Base-by-base conservation (phyloP, 164 flowering plant genomes). In the Vitis amurensis region DNA sequence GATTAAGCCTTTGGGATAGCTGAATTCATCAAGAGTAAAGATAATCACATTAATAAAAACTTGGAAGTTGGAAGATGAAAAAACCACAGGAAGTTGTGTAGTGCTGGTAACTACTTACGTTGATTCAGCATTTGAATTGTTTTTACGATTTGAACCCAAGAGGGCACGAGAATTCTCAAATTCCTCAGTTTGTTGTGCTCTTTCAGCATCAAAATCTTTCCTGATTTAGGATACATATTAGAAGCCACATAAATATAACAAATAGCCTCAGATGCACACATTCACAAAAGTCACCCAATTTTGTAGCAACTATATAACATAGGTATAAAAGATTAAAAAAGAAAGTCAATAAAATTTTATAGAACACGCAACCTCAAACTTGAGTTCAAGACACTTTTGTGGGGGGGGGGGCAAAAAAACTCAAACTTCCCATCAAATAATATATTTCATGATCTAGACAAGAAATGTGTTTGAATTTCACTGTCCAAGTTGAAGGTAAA, bases 1-100 rank as follows among this genome's bases (percentile, higher is more conserved):
- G 77, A 95, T 84, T 64, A 95, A 82, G 57, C 97, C 98, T 79
- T 89, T 91, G 13, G 99, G 99, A 68, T 93, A 95, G 73, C 98
- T 93, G 85, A 51, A 8, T 77, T 49, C 55, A 71, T 16, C 62
- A 78, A 14, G 9, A 50, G 19, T 11, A 2, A 31, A 57, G 53
- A 55, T 9, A 27, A 75, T 51, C 27, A 78, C 59, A 29, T 50
- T 53, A 68, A 44, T 11, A 61, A 29, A 66, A n/a, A 49, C 48
- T 4, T 2, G n/a, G 31, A 31, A 58, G 44, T 16, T 16, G 50
- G 16, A 31, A 44, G 3, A 50, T 16, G 31, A 31, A 47, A 56
- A 47, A 16, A 52, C 3, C 11, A 16, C 61, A 8, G 15, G 6
- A 47, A 68, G 29, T 50, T n/a, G 64, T 13, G 27, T 64, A 3